Base-by-base conservation (phyloP, 441 rosid species). In the Adansonia gregorii region DNA sequence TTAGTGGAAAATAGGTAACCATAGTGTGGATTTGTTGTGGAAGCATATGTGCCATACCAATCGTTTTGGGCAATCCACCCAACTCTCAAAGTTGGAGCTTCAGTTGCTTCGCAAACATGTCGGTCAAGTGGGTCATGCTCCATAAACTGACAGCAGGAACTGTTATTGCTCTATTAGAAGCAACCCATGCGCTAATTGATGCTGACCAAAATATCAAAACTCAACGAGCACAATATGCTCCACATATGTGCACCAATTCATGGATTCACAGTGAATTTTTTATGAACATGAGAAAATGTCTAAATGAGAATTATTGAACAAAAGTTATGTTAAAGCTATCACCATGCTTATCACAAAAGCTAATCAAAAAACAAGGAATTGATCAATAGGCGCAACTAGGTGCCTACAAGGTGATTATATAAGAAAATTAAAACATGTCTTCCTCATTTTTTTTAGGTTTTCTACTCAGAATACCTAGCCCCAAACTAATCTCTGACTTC, bases 121-220 rank as follows among this genome's bases (percentile, higher is more conserved):
- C 67, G 20, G 49, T 19, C 48, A 31, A 65, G 74, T 67, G 74
- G 81, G 81, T 56, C 73, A 51, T 20, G 35, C 3, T 19, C 8
- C 11, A n/a, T 46, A 41, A 45, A 39, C 41, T 27, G 64, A 31
- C 9, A 49, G 73, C 41, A 63, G 66, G 19, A 14, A 64, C 19
- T 69, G 77, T 82, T 75, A 63, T 65, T 72, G 81, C 70, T 45
- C 60, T 54, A 22, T 27, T 74, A 65, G 72, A 56, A 56, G 75
- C 66, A 45, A 8, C 61, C 54, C 76, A 67, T 51, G 83, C 61
- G 83, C 83, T 70, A 27, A 67, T 61, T 22, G 31, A 31, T 67
- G 71, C 31, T 64, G 68, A 64, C 75, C 43, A 49, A 15, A n/a
- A 2, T 51, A 22, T 20, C 35, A 52, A 8, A 31, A 58, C 51